Base-by-base conservation (phyloP, 495 filamentous ascomycete species). In the Poronia punctata region DNA sequence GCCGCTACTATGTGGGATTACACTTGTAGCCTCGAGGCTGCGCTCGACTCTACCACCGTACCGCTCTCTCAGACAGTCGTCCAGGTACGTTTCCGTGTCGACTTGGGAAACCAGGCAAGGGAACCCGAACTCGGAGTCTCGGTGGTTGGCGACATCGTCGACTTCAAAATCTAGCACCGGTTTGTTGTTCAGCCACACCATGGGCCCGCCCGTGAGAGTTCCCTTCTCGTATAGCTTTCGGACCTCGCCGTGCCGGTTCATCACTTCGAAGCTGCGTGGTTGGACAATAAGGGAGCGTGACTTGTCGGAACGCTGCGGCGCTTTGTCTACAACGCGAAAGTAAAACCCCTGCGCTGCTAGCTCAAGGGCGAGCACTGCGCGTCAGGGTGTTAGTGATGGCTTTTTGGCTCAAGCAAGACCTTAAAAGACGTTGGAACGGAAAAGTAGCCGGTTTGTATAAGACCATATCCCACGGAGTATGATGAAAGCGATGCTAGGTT, bases 21-120 rank as follows among this genome's bases (percentile, higher is more conserved):
- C 50, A n/a, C 26, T 48, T 15, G 34, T 59, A 14, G 65, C 62
- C 22, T 46, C 46, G 26, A 68, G 7, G 3, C 49, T 49, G 4
- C 54, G 52, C 35, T 70, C 63, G 10, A 71, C 65, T 3, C n/a
- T 28, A n/a, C 41, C 17, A 9, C 57, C 59, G 27, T 63, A 57
- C 16, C 47, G 44, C 14, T 43, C 43, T 10, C 11, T 36, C 20
- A 71, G 54, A 7, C 53, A 48, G 5, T 57, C 53, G 12, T 69
- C 65, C 5, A 71, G 35, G 39, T 65, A 65, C 0, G 14, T 24
- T 38, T 71, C 68, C 0, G 65, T 70, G 30, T 66, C 56, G 9
- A 48, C 54, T 43, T 72, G 68, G 7, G 58, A 62, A 7, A 70
- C 54, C 22, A 64, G 57, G 4, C 67, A 45, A 0, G 68, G 65